Conservation (phyloP, 106 monocot genomes). For the Agapanthus africanus region DNA sequence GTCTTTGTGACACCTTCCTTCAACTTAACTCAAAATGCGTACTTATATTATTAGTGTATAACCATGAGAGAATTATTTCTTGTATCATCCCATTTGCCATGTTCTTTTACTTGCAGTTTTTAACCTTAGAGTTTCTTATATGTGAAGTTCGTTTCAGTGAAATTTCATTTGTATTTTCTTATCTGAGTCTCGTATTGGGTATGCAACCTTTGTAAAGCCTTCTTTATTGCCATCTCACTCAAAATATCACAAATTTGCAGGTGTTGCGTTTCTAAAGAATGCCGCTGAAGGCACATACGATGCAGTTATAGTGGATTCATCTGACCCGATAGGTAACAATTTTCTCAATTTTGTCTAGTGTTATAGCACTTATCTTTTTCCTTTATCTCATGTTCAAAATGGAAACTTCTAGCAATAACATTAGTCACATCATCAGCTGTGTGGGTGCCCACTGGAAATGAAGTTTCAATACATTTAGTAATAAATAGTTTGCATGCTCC, state of each 20-base stretch:
- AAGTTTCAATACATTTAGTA: too few relatives aligned
- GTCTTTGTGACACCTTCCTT: too few relatives aligned
- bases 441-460: too few relatives aligned
- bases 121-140: neutral
- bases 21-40: too few relatives aligned
- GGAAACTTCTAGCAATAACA: too few relatives aligned
- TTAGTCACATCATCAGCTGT: too few relatives aligned
- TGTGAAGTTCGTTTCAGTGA: neutral
- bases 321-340: slow-evolving; percentile 56
- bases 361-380: neutral
- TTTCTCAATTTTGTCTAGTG: neutral
- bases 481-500: too few relatives aligned
- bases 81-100: too few relatives aligned
- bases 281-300: slow-evolving; percentile 47
- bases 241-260: slow-evolving; percentile 32
- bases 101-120: too few relatives aligned
- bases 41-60: too few relatives aligned
- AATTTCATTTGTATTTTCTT: neutral
- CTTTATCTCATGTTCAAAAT: too few relatives aligned
- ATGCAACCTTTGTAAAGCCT: neutral
- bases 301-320: slow-evolving; percentile 76
- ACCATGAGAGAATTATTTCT: too few relatives aligned
- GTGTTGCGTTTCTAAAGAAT: slow-evolving; percentile 49
- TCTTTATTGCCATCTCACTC: neutral
- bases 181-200: neutral